phyloP scores from a whole-genome alignment of 108 stramenopile genomes.

The Schizochytrium sp. region DNA sequence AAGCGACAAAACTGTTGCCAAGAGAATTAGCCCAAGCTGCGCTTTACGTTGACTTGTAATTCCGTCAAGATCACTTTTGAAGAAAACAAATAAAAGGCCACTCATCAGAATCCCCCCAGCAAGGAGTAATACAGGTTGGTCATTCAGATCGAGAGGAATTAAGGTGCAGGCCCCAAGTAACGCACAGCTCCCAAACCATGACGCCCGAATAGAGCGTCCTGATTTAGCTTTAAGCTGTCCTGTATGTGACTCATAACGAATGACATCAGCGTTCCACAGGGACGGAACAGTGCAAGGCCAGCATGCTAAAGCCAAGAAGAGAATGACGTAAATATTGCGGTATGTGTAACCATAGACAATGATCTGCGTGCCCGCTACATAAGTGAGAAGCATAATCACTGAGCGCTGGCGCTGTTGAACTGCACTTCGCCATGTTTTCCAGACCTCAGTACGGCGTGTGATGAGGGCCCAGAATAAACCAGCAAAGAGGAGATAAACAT shows the following conservation, averaged over 20 bases:
- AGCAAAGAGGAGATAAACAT: neutral
- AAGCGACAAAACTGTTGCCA: neutral
- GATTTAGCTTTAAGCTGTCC: constrained; percentile 16
- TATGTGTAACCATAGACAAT: constrained; percentile 43
- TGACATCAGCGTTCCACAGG: neutral
- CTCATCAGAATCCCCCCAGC: neutral
- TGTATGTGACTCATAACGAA: constrained; percentile 15
- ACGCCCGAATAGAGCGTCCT: neutral
- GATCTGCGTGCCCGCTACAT: constrained; percentile 27
- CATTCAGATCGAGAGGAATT: neutral
- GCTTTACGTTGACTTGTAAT: neutral
- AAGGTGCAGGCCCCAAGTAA: constrained; percentile 6
- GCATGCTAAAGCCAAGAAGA: constrained; percentile 46
- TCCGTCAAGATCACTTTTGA: constrained; percentile 18
- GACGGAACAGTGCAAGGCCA: constrained; percentile 15
- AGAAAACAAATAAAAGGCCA: neutral
- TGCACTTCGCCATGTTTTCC: neutral
- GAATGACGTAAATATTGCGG: constrained; percentile 11
- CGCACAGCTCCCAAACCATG: neutral
- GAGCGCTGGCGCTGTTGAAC: neutral
- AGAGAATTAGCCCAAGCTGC: neutral
- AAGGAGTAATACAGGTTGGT: neutral
- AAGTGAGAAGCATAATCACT: neutral
- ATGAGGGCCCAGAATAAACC: neutral
- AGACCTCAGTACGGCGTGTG: neutral